Conservation (phyloP, 306 rosid species). For the Begonia masoniana region DNA sequence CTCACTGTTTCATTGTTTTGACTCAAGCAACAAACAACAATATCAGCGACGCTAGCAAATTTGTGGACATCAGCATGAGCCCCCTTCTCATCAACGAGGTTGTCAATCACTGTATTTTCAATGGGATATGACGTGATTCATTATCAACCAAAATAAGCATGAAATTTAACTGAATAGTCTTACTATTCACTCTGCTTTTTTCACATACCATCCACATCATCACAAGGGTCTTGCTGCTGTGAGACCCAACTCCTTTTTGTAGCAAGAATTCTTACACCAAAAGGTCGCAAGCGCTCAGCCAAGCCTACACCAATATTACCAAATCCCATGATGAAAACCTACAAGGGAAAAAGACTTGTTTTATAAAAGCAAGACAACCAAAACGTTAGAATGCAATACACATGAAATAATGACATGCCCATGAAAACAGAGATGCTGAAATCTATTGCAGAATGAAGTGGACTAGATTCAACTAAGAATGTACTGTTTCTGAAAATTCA, state of each 20-base stretch:
- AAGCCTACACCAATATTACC: slow-evolving; percentile 83
- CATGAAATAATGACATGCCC: no score
- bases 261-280: slow-evolving; percentile 82
- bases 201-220: slow-evolving; percentile 21
- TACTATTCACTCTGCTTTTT: slow-evolving; percentile 1
- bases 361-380: no score
- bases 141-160: slow-evolving; percentile 10
- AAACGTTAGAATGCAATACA: no score
- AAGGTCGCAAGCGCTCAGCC: slow-evolving; percentile 65
- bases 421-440: no score
- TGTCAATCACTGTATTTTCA: slow-evolving; percentile 27
- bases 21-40: slow-evolving; percentile 65
- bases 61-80: slow-evolving; percentile 49
- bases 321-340: slow-evolving; percentile 77
- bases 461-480: no score
- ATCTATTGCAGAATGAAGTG: no score
- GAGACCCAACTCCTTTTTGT: slow-evolving; percentile 75
- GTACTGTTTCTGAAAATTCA: no score
- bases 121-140: slow-evolving; percentile 11
- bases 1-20: slow-evolving; percentile 65
- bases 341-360: slow-evolving; percentile 9
- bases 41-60: slow-evolving; percentile 74
- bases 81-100: slow-evolving; percentile 66
- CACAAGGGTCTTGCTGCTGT: slow-evolving; percentile 11
- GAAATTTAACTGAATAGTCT: slow-evolving; percentile 9